These are phyloP conservation scores for Fomes fomentarius DNA, from an alignment of 1,284 basidiomycete species.

Conservation along the genomic window DNA sequence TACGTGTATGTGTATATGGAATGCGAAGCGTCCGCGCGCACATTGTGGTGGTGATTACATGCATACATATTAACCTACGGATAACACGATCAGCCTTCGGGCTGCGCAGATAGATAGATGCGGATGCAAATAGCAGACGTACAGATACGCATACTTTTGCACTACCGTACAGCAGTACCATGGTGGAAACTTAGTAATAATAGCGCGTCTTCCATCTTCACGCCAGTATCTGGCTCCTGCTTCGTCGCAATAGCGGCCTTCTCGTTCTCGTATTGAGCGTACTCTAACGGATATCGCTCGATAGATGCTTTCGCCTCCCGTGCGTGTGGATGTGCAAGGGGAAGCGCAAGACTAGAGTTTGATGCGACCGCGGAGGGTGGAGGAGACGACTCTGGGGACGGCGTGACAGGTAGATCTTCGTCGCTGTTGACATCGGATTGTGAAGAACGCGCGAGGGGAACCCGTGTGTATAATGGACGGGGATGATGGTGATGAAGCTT, in stretches of 20 bases:
- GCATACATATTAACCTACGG: constrained; percentile 5
- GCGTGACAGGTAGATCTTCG: constrained; percentile 67
- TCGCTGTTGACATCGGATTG: constrained; percentile 62
- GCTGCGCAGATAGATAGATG: neutral
- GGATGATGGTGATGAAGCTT: constrained; percentile 12
- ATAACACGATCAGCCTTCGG: neutral
- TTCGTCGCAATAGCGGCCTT: constrained; percentile 25
- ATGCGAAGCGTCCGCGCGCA: constrained; percentile 14
- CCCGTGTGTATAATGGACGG: constrained; percentile 29
- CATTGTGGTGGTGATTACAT: constrained; percentile 6
- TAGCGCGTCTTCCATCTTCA: constrained; percentile 66
- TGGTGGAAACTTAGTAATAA: constrained; percentile 72
- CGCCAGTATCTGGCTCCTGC: constrained; percentile 38
- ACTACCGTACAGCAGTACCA: constrained; percentile 54
- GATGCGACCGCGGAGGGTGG: constrained; percentile 36
- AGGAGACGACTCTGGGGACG: constrained; percentile 60
- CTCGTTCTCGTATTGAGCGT: constrained; percentile 31
- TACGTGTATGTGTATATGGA: constrained; percentile 12
- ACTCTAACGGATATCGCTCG: constrained; percentile 33
- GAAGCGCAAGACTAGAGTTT: constrained; percentile 22
- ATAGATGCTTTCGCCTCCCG: constrained; percentile 26
- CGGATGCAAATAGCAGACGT: constrained; percentile 4
- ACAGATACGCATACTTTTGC: constrained; percentile 14
- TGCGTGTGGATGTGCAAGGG: constrained; percentile 23
- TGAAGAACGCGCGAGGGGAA: constrained; percentile 29